Conservation (phyloP, 108 stramenopile genomes). For the Cyclostephanos tholiformis region DNA sequence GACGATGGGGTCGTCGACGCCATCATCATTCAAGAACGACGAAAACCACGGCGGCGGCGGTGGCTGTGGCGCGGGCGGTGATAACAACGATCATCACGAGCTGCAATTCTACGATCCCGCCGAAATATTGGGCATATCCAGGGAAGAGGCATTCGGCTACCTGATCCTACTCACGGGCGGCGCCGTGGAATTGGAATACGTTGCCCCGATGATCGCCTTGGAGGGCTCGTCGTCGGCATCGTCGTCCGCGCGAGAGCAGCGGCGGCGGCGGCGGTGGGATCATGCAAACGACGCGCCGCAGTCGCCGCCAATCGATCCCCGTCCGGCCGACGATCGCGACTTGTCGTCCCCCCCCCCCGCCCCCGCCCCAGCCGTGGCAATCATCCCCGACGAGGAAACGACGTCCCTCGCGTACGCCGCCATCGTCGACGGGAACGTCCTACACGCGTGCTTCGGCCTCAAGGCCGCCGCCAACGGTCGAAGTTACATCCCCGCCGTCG, state of each 20-base stretch:
- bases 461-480: conserved; percentile 31
- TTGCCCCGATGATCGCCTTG: background rate
- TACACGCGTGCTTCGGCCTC: conserved; percentile 46
- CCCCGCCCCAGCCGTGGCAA: no score
- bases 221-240: background rate
- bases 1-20: background rate
- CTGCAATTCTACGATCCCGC: conserved; percentile 39
- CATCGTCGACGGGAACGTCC: conserved; percentile 47
- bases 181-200: conserved; percentile 19
- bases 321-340: background rate
- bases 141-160: conserved; percentile 45
- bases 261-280: background rate
- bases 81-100: conserved; percentile 10
- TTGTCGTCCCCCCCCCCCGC: background rate
- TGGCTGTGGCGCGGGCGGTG: background rate
- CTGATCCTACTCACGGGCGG: conserved; percentile 47
- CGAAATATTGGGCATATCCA: conserved; percentile 19
- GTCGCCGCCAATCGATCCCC: background rate
- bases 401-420: conserved; percentile 33
- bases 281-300: background rate
- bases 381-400: conserved; percentile 22
- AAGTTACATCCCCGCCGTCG: conserved; percentile 6
- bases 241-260: no score
- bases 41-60: background rate
- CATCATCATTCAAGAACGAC: background rate